Conservation (phyloP, 148 eudicot species). For the Silene conica region DNA sequence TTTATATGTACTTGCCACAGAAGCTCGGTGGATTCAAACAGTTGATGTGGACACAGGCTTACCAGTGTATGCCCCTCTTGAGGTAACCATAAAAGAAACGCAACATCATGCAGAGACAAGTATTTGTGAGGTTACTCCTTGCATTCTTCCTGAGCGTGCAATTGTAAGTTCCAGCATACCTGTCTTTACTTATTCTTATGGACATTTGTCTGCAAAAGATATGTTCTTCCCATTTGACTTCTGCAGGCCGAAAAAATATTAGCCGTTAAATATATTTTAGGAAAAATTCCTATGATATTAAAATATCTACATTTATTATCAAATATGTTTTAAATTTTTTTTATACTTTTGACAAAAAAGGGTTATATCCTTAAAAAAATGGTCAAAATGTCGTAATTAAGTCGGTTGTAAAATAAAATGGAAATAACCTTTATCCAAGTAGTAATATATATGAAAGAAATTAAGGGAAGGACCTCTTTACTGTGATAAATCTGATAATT, state of each 20-base stretch:
- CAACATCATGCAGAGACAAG: constrained; percentile 86
- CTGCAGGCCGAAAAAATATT: neutral
- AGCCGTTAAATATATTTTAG: neutral
- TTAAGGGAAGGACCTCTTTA: neutral
- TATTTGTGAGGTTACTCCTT: constrained; percentile 88
- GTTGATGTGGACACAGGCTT: constrained; percentile 94
- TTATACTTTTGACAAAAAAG: neutral
- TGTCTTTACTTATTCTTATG: neutral
- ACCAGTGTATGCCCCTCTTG: constrained; percentile 94
- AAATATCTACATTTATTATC: neutral
- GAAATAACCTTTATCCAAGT: neutral
- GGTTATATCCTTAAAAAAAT: neutral
- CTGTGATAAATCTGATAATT: neutral
- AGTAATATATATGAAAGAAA: neutral
- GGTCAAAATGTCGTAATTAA: neutral
- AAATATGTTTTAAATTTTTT: neutral
- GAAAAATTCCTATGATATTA: neutral
- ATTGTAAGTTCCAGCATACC: constrained; percentile 49
- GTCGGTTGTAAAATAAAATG: neutral
- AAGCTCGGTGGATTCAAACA: constrained; percentile 93
- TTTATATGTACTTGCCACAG: constrained; percentile 96
- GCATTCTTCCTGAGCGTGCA: constrained; percentile 93
- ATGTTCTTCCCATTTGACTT: no score
- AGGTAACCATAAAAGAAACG: constrained; percentile 78
- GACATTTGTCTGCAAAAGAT: neutral